These are phyloP conservation scores for Yueomyces sp. DNA, from an alignment of 805 yeast genomes.

Conservation along the genomic window DNA sequence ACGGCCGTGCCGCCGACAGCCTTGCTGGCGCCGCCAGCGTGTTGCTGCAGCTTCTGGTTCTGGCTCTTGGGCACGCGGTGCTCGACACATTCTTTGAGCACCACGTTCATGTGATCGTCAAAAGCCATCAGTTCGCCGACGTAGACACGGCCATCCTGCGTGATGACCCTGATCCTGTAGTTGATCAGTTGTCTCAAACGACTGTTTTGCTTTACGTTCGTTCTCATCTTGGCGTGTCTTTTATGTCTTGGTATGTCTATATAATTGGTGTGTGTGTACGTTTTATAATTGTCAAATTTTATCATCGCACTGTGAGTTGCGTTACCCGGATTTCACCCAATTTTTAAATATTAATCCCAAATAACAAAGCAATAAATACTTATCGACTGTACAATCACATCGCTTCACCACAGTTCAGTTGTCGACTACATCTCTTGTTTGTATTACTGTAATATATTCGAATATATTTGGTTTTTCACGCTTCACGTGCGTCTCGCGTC, in stretches of 20 bases:
- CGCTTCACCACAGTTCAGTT: too few species aligned
- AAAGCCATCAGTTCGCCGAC: constrained; percentile 77
- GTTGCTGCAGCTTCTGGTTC: constrained; percentile 18
- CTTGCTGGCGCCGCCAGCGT: too few species aligned
- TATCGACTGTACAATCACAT: too few species aligned
- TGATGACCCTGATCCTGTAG: constrained; percentile 57
- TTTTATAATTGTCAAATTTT: background rate
- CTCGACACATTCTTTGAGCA: constrained; percentile 75
- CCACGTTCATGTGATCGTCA: constrained; percentile 81
- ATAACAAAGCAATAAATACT: too few species aligned
- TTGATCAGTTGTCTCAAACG: constrained; percentile 48
- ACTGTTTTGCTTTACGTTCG: constrained; percentile 15
- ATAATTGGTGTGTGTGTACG: background rate
- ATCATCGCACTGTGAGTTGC: background rate
- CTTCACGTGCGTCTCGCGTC: too few species aligned
- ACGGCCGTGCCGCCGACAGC: constrained; percentile 2
- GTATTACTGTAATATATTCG: too few species aligned
- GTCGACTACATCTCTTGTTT: too few species aligned
- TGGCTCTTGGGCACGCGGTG: constrained; percentile 56
- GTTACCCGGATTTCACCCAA: background rate
- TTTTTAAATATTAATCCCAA: too few species aligned
- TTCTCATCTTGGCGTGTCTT: background rate
- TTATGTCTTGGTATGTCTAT: constrained; percentile 3
- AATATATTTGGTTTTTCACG: too few species aligned
- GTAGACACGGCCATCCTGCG: constrained; percentile 66